Percentiles rank a stretch among this genome's conserved stretches.
Evolutionary conservation across 2,329 filamentous ascomycete species (phyloP).

Genomic region (Colletotrichum falcatum): DNA sequence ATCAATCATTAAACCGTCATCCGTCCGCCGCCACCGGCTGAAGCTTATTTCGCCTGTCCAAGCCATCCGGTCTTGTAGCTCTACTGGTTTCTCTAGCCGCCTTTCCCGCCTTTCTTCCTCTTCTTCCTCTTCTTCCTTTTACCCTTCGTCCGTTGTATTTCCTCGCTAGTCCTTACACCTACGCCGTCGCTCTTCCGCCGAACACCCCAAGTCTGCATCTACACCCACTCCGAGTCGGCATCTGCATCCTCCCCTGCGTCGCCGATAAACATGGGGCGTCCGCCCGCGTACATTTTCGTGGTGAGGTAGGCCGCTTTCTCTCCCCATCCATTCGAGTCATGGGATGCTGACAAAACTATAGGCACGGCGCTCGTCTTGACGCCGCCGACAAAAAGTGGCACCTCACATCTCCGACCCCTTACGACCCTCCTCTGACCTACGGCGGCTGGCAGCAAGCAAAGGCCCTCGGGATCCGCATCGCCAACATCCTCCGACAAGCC

Average conservation of each 20-base stretch:
- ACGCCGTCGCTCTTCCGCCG: conserved; percentile 15
- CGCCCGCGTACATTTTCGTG: conserved; percentile 58
- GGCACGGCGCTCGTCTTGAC: conserved; percentile 94
- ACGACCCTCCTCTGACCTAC: conserved; percentile 95
- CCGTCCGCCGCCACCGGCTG: conserved; percentile 32
- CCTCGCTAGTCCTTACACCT: conserved; percentile 15
- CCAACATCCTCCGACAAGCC: conserved; percentile 72
- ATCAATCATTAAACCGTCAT: not conserved
- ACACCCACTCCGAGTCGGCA: conserved; percentile 3
- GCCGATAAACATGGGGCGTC: conserved; percentile 53
- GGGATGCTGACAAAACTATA: conserved; percentile 24
- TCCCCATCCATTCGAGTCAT: not conserved
- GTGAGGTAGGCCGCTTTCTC: conserved; percentile 52
- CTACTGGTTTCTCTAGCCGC: conserved; percentile 24
- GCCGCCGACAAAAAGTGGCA: conserved; percentile 97
- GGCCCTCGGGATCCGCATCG: conserved; percentile 85
- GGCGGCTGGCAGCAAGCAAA: conserved; percentile 92
- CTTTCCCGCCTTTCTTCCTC: conserved; percentile 2
- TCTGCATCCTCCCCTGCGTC: conserved; percentile 11
- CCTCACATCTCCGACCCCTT: conserved; percentile 89
- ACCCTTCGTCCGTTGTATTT: conserved; percentile 23
- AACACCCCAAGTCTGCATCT: conserved; percentile 9
- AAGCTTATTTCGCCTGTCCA: conserved; percentile 35
- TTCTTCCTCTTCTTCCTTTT: conserved; percentile 8
- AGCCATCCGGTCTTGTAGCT: conserved; percentile 31